phyloP scores from a whole-genome alignment of 108 stramenopile species.

The Nannochloropsis oceanica region DNA sequence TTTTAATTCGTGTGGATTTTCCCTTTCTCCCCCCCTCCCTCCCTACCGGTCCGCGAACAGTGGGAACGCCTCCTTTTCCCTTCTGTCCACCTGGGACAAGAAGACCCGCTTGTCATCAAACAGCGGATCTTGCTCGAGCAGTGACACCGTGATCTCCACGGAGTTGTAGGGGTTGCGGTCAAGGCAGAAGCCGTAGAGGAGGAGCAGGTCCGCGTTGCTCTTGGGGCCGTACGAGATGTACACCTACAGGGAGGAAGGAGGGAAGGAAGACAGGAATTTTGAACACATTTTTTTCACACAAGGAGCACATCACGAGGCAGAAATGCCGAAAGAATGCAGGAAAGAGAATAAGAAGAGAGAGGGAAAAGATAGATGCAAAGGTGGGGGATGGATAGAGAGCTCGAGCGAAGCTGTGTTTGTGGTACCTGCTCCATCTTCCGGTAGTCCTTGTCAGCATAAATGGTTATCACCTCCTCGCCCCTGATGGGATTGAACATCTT shows the following conservation, averaged over 20 bases:
- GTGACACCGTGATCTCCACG: conserved; percentile 72
- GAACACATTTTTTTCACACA: too few relatives aligned
- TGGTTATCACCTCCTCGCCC: conserved; percentile 68
- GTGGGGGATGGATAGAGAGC: background rate
- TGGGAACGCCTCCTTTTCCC: conserved; percentile 66
- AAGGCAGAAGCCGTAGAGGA: conserved; percentile 83
- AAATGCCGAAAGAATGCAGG: background rate
- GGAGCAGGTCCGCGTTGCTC: conserved; percentile 76
- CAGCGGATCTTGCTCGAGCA: conserved; percentile 31
- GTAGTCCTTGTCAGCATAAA: conserved; percentile 79
- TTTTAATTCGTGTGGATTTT: too few relatives aligned
- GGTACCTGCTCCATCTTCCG: conserved; percentile 75
- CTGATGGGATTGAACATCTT: conserved; percentile 1
- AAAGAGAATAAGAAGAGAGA: background rate
- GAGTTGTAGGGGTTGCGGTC: conserved; percentile 91
- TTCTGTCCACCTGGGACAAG: conserved; percentile 55
- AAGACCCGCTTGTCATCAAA: conserved; percentile 69
- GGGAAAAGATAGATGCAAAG: background rate
- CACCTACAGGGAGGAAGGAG: conserved; percentile 11
- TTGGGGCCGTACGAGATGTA: conserved; percentile 87
- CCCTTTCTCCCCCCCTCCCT: background rate
- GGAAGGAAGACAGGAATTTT: background rate
- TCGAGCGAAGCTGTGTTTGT: background rate
- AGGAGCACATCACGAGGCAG: too few relatives aligned
- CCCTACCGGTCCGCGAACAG: conserved; percentile 68